Evolutionary conservation across 192 early-diverging fungal species (phyloP), one percentile per base, ranked within the genome.

Genomic region (Backusella tarrabulga): DNA sequence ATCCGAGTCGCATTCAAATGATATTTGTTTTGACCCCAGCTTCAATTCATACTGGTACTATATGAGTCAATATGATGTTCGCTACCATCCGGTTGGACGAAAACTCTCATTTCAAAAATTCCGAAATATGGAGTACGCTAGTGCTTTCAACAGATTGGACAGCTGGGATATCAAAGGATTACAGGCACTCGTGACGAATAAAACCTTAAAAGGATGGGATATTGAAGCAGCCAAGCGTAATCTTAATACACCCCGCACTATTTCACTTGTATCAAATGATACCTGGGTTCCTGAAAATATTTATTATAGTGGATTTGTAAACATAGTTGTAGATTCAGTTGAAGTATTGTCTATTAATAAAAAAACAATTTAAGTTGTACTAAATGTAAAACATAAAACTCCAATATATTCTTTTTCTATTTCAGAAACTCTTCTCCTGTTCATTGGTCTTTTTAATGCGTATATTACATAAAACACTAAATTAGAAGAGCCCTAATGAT

Each of bases 221-320:
- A 72, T 72, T 0, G 40, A 72, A 17, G 71, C 71, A 21, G 44
- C 42, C 41, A 72, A 34, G 21, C 26, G 40, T 17, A 50, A 50
- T 50, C 29, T 72, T 1, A 41, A 32, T 12, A 17, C 14, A 44
- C 71, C 71, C 8, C 41, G 42, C 17, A 72, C 71, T 7, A 29
- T 63, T 63, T 29, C 23, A 0, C 12, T 32, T 5, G 1, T 72
- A 15, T 41, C 41, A 46, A 23, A 50, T 15, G 40, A 40, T 17
- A 34, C 23, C 19, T 72, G 71, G 71, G 42, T 46, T 50, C 71
- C 71, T 17, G 71, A 72, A 34, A 50, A 50, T 72, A 32, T 72
- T 29, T 72, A 72, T 44, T 72, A 72, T 50, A 72, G 71, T 34
- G 71, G 71, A 44, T 34, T 72, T 72, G 71, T 72, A 17, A 72